Evolutionary conservation across 1,139 yeast genomes (phyloP).

Genomic region (Diutina mesorugosa): DNA sequence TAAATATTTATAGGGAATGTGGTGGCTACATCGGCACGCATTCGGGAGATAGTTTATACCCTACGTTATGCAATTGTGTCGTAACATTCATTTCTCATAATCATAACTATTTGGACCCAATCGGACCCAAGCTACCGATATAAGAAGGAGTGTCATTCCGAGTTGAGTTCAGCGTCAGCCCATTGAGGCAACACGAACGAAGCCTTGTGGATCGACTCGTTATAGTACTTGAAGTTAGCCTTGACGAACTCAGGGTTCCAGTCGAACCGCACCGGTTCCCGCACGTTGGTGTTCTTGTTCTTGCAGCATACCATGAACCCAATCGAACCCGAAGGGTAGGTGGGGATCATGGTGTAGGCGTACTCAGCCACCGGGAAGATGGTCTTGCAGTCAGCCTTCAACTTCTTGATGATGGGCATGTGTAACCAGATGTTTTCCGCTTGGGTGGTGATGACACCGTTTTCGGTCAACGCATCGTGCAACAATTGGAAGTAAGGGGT

Average conservation of each 20-base stretch:
- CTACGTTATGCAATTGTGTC: background rate
- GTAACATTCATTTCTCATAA: conserved; percentile 1
- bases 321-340: conserved; percentile 88
- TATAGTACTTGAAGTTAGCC: conserved; percentile 65
- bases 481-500: conserved; percentile 74
- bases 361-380: conserved; percentile 85
- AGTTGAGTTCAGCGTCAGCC: conserved; percentile 39
- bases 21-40: background rate
- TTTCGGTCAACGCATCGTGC: conserved; percentile 65
- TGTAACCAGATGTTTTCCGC: conserved; percentile 89
- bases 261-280: conserved; percentile 51
- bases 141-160: background rate
- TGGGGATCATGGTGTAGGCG: conserved; percentile 81
- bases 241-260: conserved; percentile 52
- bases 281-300: conserved; percentile 49
- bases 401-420: conserved; percentile 61
- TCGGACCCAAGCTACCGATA: background rate
- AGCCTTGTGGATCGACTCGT: conserved; percentile 67
- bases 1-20: too few species aligned
- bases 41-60: too few species aligned
- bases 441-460: conserved; percentile 86
- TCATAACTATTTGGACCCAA: background rate
- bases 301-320: conserved; percentile 91
- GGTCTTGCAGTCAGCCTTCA: conserved; percentile 60
- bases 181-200: conserved; percentile 82